A percentile compares a stretch with the other conserved stretches of the same genome.
These are phyloP conservation scores for Tylopilus plumbeoviolaceoides DNA, from an alignment of 768 basidiomycete species.

Conservation along the genomic window DNA sequence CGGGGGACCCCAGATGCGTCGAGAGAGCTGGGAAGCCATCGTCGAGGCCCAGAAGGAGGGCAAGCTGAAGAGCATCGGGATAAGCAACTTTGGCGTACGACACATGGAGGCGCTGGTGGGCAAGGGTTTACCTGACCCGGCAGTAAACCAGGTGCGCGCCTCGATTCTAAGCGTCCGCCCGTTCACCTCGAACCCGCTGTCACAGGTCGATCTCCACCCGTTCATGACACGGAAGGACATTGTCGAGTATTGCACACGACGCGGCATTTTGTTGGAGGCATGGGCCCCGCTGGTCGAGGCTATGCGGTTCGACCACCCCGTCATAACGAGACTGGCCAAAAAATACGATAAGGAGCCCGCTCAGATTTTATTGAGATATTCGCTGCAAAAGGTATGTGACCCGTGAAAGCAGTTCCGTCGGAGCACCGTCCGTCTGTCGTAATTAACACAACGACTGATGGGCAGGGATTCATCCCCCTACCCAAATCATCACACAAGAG, in stretches of 20 bases:
- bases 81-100: slow-evolving; percentile 5
- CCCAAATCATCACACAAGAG: slow-evolving; percentile 56
- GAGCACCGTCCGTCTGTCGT: not conserved
- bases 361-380: slow-evolving; percentile 51
- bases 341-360: slow-evolving; percentile 55
- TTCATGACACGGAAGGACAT: slow-evolving; percentile 66
- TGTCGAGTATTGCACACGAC: slow-evolving; percentile 50
- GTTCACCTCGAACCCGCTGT: slow-evolving; percentile 2
- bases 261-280: slow-evolving; percentile 62
- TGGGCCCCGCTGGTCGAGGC: slow-evolving; percentile 34
- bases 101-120: slow-evolving; percentile 55
- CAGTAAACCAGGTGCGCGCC: slow-evolving; percentile 53
- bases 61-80: not conserved
- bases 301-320: slow-evolving; percentile 57
- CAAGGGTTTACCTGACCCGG: slow-evolving; percentile 46
- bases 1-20: slow-evolving; percentile 2
- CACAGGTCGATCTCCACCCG: slow-evolving; percentile 56
- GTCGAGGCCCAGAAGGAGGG: not conserved
- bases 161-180: not conserved
- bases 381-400: slow-evolving; percentile 62
- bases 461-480: slow-evolving; percentile 44
- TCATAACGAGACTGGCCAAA: slow-evolving; percentile 41
- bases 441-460: not conserved
- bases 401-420: not conserved
- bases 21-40: slow-evolving; percentile 7